phyloP scores from a whole-genome alignment of 768 basidiomycete genomes.

The Dacryopinax primogenitus region DNA sequence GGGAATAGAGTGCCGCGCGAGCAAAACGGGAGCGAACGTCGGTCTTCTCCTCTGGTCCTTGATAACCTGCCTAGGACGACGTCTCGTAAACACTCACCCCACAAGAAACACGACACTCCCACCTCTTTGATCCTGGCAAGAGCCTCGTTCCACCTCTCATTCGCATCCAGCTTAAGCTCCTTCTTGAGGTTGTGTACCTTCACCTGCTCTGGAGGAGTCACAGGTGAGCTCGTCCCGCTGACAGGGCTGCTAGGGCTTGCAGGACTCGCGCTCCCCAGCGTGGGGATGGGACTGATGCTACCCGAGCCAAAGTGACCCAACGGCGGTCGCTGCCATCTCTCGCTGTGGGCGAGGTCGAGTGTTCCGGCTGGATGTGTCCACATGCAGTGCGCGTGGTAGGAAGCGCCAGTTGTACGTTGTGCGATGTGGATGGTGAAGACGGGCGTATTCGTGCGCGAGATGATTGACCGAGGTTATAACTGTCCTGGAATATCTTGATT shows the following conservation, averaged over 20 bases:
- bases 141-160: constrained; percentile 28
- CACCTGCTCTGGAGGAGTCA: neutral
- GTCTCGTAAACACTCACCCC: neutral
- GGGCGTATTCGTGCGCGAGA: too few species aligned
- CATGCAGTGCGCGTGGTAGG: neutral
- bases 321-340: neutral
- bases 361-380: neutral
- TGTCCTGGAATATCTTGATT: too few species aligned
- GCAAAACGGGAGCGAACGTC: constrained; percentile 37
- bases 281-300: neutral
- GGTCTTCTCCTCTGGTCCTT: constrained; percentile 35
- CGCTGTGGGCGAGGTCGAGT: neutral
- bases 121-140: constrained; percentile 28
- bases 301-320: constrained; percentile 9
- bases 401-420: too few species aligned
- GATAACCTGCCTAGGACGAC: constrained; percentile 23
- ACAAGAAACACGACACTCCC: constrained; percentile 22
- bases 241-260: neutral
- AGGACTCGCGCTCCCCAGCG: neutral
- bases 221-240: neutral
- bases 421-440: too few species aligned
- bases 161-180: constrained; percentile 18
- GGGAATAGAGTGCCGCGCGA: constrained; percentile 34
- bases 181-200: constrained; percentile 5
- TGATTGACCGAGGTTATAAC: too few species aligned